Conservation (phyloP, 139 green algal genomes). For the Yamagishiella unicocca region DNA sequence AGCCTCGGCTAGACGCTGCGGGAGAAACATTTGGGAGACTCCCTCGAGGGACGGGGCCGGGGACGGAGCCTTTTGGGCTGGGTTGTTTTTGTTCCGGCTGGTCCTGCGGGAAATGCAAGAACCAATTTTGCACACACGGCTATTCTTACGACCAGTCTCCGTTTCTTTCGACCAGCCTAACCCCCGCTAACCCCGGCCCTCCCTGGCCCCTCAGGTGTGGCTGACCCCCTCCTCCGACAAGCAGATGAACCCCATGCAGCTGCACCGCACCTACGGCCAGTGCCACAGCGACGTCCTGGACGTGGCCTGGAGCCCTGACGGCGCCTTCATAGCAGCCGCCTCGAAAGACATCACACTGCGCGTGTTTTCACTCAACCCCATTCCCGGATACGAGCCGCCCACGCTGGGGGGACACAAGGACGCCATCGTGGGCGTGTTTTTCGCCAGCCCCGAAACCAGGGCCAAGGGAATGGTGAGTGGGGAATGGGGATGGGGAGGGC, state of each 20-base stretch:
- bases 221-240: constrained; percentile 83
- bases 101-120: too few species aligned
- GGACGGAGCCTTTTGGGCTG: too few species aligned
- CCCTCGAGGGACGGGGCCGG: too few species aligned
- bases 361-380: constrained; percentile 87
- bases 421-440: constrained; percentile 81
- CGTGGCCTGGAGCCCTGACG: constrained; percentile 84
- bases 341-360: constrained; percentile 13
- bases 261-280: constrained; percentile 91
- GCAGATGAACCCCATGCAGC: constrained; percentile 89
- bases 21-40: too few species aligned
- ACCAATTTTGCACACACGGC: too few species aligned
- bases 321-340: constrained; percentile 17
- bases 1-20: too few species aligned
- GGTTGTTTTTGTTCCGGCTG: too few species aligned
- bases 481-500: background rate
- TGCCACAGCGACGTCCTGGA: constrained; percentile 87
- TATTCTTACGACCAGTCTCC: too few species aligned
- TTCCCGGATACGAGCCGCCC: constrained; percentile 85
- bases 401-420: constrained; percentile 91
- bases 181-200: background rate
- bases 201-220: constrained; percentile 86
- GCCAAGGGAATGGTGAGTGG: constrained; percentile 38
- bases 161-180: too few species aligned
- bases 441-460: constrained; percentile 57